Base-by-base conservation (phyloP, 2,329 filamentous ascomycete genomes). In the Trichophyton benhamiae region DNA sequence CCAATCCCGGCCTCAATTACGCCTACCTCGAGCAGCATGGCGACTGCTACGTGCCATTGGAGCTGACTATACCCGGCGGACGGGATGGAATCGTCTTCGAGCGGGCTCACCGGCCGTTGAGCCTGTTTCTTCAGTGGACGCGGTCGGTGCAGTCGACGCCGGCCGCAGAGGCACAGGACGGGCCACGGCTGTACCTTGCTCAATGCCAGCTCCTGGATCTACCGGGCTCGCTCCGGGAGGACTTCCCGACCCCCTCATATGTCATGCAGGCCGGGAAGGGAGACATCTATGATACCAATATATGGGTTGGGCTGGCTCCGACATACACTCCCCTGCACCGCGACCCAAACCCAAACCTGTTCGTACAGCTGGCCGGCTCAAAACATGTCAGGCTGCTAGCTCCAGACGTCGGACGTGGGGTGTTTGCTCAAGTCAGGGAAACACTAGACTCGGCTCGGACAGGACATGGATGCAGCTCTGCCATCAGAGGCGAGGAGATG, bases 311-410 rank as follows among this genome's bases (percentile, higher is more conserved):
- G 0, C 78, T 87, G 13, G 84, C 90, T 44, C 90, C 90, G 0
- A 96, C 91, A 0, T 91, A 90, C 67, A 96, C 94, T 0, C 91
- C 94, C 2, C 78, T 96, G 2, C 94, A 99, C 73, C 83, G 88
- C 60, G 94, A 99, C 69, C 94, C 94, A 0, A 97, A 97, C 68
- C 90, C 90, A 0, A 99, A 99, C 70, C 68, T 96, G 0, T 96
- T 97, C 71, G 83, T 89, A 53, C 94, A 99, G 73, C 73, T 97
- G 11, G 83, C 83, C 15, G 84, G 89, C 3, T 74, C 70, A 59
- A 99, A 99, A 73, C 71, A 76, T 0, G 78, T 96, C 15, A 80
- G 91, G n/a, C 71, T 96, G 11, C 79, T 92, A 62, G 75, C 79
- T 3, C 90, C 91, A 0, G 69, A 74, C 0, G 69, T 78, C 2